phyloP scores from a whole-genome alignment of 1,284 basidiomycete species.

The Dichomitus squalens region DNA sequence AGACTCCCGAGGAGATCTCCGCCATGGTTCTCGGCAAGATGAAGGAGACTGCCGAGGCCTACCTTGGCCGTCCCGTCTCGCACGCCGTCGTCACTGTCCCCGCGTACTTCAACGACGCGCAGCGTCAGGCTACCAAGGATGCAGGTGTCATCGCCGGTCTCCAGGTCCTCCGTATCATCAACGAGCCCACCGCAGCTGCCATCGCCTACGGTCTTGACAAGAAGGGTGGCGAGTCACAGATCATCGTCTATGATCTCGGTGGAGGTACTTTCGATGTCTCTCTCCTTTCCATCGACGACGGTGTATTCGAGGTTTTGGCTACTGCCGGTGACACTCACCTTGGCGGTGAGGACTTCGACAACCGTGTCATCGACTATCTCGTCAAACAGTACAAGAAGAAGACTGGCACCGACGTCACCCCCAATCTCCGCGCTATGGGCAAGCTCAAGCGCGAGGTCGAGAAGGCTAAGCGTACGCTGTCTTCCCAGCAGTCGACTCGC shows the following conservation, averaged over 20 bases:
- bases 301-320: constrained; percentile 97
- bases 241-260: constrained; percentile 95
- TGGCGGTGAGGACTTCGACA: constrained; percentile 99
- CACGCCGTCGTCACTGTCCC: constrained; percentile 99
- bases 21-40: constrained; percentile 97
- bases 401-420: constrained; percentile 86
- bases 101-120: constrained; percentile 99
- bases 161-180: constrained; percentile 96
- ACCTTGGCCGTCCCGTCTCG: constrained; percentile 95
- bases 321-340: constrained; percentile 99
- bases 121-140: constrained; percentile 99
- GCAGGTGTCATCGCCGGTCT: constrained; percentile 97
- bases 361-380: constrained; percentile 92
- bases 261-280: constrained; percentile 90
- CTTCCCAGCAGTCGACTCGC: constrained; percentile 71
- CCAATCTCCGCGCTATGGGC: constrained; percentile 90
- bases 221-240: constrained; percentile 84
- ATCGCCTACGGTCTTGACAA: constrained; percentile 99
- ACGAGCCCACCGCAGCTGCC: constrained; percentile 98
- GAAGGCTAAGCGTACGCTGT: constrained; percentile 98
- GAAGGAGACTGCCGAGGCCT: constrained; percentile 99
- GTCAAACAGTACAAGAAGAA: constrained; percentile 96
- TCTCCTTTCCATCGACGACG: constrained; percentile 95
- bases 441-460: constrained; percentile 99
- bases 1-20: constrained; percentile 88